Percentiles rank a stretch among this genome's conserved stretches.
phyloP scores from a whole-genome alignment of 768 basidiomycete genomes.

The Neoboletus subvelutipes region DNA sequence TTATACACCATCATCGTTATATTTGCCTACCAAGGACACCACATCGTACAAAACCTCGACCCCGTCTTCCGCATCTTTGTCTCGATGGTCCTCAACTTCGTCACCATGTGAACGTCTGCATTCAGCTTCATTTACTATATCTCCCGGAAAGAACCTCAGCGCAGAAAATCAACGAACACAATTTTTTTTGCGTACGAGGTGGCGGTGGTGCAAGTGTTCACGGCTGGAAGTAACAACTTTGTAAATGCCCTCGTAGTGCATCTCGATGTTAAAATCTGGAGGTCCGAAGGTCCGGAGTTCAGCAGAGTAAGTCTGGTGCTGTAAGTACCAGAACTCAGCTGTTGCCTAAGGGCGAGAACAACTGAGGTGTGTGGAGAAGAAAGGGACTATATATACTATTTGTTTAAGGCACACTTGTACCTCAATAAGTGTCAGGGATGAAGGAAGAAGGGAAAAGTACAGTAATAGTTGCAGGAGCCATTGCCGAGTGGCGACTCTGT shows the following conservation, averaged over 20 bases:
- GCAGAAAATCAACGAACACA: background rate
- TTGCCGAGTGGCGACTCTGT: too few relatives aligned
- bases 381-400: too few relatives aligned
- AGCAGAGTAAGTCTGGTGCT: too few relatives aligned
- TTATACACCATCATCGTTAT: conserved; percentile 79
- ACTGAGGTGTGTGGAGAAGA: too few relatives aligned
- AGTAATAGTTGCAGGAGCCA: too few relatives aligned
- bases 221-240: conserved; percentile 78
- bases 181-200: conserved; percentile 61
- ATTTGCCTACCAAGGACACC: conserved; percentile 69
- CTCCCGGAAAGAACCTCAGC: conserved; percentile 32
- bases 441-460: too few relatives aligned
- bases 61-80: conserved; percentile 80
- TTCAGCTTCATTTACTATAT: conserved; percentile 58
- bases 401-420: too few relatives aligned
- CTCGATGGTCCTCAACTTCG: conserved; percentile 76
- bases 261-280: too few relatives aligned
- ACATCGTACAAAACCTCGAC: conserved; percentile 71
- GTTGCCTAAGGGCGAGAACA: too few relatives aligned
- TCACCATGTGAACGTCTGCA: conserved; percentile 69
- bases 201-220: conserved; percentile 77
- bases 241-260: conserved; percentile 36
- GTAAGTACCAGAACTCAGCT: too few relatives aligned
- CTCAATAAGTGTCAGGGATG: too few relatives aligned
- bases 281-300: too few relatives aligned